phyloP scores from a whole-genome alignment of 1,139 yeast genomes.

The Hyphopichia burtonii region DNA sequence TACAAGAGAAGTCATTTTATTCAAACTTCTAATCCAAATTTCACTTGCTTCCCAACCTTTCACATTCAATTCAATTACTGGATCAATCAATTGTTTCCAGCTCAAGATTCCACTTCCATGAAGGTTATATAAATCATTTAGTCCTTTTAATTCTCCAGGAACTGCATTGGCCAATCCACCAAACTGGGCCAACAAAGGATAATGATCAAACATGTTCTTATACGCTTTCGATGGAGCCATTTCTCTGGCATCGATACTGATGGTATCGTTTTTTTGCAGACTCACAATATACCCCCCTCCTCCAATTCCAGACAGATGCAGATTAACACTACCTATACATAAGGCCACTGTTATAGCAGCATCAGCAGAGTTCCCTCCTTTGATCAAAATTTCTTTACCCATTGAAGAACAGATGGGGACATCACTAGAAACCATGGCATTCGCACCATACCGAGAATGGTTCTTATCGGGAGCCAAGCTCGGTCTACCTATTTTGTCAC shows the following conservation, averaged over 20 bases:
- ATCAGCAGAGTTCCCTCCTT: slow-evolving; percentile 84
- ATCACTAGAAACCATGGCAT: slow-evolving; percentile 79
- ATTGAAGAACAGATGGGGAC: slow-evolving; percentile 67
- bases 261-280: slow-evolving; percentile 39
- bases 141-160: slow-evolving; percentile 89
- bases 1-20: slow-evolving; percentile 22
- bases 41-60: slow-evolving; percentile 63
- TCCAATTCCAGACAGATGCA: slow-evolving; percentile 88
- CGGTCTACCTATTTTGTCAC: slow-evolving; percentile 33
- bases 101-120: slow-evolving; percentile 71
- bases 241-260: slow-evolving; percentile 86
- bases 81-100: slow-evolving; percentile 76
- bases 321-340: slow-evolving; percentile 82
- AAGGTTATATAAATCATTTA: slow-evolving; percentile 53
- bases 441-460: slow-evolving; percentile 28
- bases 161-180: slow-evolving; percentile 87
- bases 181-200: slow-evolving; percentile 48
- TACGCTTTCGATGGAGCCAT: slow-evolving; percentile 69
- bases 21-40: slow-evolving; percentile 39
- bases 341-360: slow-evolving; percentile 88
- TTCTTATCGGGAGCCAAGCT: slow-evolving; percentile 29
- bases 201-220: slow-evolving; percentile 62
- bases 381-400: slow-evolving; percentile 59
- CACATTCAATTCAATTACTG: slow-evolving; percentile 68
- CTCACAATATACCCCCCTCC: slow-evolving; percentile 84